Conservation (phyloP, 2,329 filamentous ascomycete species). For the Hypoxylon sp. region DNA sequence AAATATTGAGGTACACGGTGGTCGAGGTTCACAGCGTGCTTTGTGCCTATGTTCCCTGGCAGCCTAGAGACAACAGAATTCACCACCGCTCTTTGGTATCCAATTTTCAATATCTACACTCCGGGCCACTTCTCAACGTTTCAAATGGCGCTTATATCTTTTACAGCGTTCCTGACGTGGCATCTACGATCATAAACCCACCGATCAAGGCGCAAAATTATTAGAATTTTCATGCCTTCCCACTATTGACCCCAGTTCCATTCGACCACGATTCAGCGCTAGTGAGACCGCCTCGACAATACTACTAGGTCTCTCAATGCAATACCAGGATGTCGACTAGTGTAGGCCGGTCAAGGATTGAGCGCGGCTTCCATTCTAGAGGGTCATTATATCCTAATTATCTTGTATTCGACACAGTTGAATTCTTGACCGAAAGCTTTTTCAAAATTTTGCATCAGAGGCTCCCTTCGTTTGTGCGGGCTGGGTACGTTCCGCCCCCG, state of each 20-base stretch:
- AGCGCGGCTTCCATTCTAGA: background rate
- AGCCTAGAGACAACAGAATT: background rate
- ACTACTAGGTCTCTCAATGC: background rate
- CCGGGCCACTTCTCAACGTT: background rate
- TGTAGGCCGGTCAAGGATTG: background rate
- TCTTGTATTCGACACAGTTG: background rate
- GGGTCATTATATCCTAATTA: background rate
- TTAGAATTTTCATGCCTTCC: background rate
- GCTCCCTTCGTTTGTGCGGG: background rate
- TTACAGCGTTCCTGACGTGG: constrained; percentile 11
- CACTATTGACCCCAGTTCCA: background rate
- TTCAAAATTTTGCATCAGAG: background rate
- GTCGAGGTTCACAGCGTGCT: background rate
- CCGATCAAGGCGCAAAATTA: background rate
- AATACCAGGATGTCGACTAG: background rate
- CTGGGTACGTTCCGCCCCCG: background rate
- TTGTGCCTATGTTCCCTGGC: no score
- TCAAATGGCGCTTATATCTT: background rate
- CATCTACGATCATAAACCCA: constrained; percentile 1
- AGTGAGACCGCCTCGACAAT: background rate
- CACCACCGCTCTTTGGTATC: constrained; percentile 2
- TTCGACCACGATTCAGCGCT: background rate
- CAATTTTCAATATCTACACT: background rate
- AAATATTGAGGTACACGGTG: background rate
- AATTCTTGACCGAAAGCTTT: background rate